These are phyloP conservation scores for Sclerospora graminicola DNA, from an alignment of 352 stramenopile species.

Conservation along the genomic window DNA sequence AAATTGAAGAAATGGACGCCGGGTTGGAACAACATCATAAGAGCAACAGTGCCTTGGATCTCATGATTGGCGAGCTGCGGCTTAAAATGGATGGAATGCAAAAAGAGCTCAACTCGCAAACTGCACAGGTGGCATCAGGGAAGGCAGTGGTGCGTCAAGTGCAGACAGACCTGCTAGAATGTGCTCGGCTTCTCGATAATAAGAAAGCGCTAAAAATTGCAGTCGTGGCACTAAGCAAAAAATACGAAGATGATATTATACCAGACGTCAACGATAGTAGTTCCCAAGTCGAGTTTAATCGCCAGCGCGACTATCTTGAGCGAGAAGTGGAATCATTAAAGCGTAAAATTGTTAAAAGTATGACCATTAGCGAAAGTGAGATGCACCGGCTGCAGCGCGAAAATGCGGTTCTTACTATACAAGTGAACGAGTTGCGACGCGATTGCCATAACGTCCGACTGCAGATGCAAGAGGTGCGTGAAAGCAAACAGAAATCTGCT, in stretches of 20 bases:
- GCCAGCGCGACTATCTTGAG: conserved; percentile 89
- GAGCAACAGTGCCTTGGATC: conserved; percentile 88
- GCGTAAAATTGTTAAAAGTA: conserved; percentile 82
- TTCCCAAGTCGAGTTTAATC: conserved; percentile 85
- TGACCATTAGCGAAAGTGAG: conserved; percentile 77
- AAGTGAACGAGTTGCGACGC: conserved; percentile 75
- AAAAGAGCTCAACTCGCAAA: conserved; percentile 66
- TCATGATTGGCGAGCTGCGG: conserved; percentile 91
- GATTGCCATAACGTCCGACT: conserved; percentile 77
- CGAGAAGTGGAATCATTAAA: conserved; percentile 87
- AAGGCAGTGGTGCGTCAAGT: conserved; percentile 69
- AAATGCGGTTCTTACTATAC: conserved; percentile 67
- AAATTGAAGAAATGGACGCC: conserved; percentile 94
- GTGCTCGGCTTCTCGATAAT: conserved; percentile 60
- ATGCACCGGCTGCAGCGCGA: conserved; percentile 71
- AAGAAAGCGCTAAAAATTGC: conserved; percentile 72
- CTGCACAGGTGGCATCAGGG: conserved; percentile 46
- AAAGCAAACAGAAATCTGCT: conserved; percentile 29
- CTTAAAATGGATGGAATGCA: conserved; percentile 91
- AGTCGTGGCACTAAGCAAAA: conserved; percentile 79
- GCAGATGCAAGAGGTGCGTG: conserved; percentile 50
- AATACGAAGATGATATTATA: conserved; percentile 67
- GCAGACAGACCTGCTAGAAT: conserved; percentile 62
- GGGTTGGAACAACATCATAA: conserved; percentile 94
- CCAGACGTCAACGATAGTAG: conserved; percentile 81